Percentiles rank a stretch among this genome's conserved stretches.
Evolutionary conservation across 306 rosid genomes (phyloP).

Genomic region (Quercus variabilis): DNA sequence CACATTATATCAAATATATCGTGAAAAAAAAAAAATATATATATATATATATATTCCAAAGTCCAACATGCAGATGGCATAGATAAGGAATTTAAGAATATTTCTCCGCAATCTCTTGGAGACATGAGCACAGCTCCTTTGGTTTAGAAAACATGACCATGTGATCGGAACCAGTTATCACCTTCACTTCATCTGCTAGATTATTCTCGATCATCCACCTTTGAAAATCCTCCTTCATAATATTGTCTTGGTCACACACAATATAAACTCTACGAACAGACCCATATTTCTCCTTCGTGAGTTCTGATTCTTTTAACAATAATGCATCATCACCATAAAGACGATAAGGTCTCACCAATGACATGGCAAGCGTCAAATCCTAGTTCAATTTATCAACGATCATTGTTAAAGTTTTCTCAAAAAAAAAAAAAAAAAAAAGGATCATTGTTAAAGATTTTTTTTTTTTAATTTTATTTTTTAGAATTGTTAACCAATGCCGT

Average conservation of each 20-base stretch:
- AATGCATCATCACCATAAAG: neutral
- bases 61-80: neutral
- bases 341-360: slow-evolving; percentile 25
- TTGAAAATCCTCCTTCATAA: slow-evolving; percentile 12
- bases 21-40: no score
- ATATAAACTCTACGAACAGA: slow-evolving; percentile 33
- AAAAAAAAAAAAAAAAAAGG: no score
- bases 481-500: no score
- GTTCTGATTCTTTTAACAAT: slow-evolving; percentile 11
- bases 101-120: slow-evolving; percentile 22
- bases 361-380: slow-evolving; percentile 35
- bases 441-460: no score
- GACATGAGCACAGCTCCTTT: slow-evolving; percentile 16
- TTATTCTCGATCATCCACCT: slow-evolving; percentile 31
- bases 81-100: neutral
- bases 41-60: neutral
- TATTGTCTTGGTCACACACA: slow-evolving; percentile 30
- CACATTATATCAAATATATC: no score
- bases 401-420: no score
- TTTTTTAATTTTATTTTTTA: no score
- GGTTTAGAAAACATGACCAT: slow-evolving; percentile 56
- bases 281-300: slow-evolving; percentile 31
- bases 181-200: slow-evolving; percentile 28
- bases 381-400: neutral
- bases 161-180: slow-evolving; percentile 42